Conservation (phyloP, 2,329 filamentous ascomycete species). For the Fusarium sublunatum region DNA sequence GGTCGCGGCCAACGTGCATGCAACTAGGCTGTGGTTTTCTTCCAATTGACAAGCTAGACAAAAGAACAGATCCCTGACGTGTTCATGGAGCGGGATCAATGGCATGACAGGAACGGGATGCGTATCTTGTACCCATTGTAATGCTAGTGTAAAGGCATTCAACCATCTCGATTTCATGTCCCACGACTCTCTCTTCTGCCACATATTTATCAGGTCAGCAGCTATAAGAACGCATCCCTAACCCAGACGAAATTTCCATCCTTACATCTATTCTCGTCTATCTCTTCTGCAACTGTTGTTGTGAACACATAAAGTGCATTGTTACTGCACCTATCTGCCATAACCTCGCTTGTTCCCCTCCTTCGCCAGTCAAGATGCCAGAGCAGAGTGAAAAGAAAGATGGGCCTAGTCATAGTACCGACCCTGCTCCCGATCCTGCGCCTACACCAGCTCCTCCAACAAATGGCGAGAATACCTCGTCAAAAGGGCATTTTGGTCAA, state of each 20-base stretch:
- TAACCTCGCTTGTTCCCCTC: no score
- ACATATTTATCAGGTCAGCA: neutral
- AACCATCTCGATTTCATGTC: no score
- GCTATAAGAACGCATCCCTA: slow-evolving; percentile 2
- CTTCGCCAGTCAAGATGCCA: no score
- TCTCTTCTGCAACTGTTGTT: no score
- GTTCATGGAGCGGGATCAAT: slow-evolving; percentile 2
- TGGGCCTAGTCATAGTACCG: neutral
- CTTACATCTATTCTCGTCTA: neutral
- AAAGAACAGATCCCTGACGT: slow-evolving; percentile 4
- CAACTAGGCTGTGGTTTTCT: neutral
- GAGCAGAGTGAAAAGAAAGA: slow-evolving; percentile 4
- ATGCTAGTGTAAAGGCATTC: no score
- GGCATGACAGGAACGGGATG: neutral
- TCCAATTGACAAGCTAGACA: neutral
- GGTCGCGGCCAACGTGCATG: slow-evolving; percentile 6
- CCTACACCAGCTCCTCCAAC: slow-evolving; percentile 6
- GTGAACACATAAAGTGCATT: no score
- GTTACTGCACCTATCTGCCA: no score
- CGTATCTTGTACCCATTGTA: neutral
- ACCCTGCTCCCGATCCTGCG: neutral
- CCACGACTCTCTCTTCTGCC: slow-evolving; percentile 1
- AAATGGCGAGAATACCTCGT: slow-evolving; percentile 9
- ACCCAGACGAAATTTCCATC: neutral
- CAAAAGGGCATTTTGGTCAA: slow-evolving; percentile 1